Conservation (phyloP, 2,329 filamentous ascomycete species). For the Cadophora gregata region DNA sequence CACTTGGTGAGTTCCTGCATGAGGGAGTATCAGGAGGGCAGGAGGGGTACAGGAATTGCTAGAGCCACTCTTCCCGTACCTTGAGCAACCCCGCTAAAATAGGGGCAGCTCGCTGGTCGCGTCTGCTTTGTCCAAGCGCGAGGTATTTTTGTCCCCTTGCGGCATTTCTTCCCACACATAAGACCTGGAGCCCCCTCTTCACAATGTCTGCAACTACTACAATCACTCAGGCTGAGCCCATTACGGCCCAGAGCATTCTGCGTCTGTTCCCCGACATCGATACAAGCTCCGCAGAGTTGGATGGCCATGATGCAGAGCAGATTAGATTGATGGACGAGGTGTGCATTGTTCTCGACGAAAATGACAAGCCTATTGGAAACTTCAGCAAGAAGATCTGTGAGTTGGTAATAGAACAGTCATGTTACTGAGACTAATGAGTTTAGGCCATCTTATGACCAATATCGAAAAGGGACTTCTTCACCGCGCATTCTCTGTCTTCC, state of each 20-base stretch:
- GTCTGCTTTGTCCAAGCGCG: conserved; percentile 15
- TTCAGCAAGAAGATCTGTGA: conserved; percentile 97
- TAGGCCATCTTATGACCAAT: conserved; percentile 98
- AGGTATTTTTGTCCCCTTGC: conserved; percentile 28
- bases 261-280: conserved; percentile 86
- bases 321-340: conserved; percentile 98
- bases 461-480: conserved; percentile 96
- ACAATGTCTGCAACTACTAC: conserved; percentile 52
- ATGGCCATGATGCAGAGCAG: conserved; percentile 96
- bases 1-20: too few relatives aligned
- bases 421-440: conserved; percentile 33
- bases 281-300: conserved; percentile 73
- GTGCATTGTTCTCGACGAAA: conserved; percentile 93
- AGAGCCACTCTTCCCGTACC: not conserved
- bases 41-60: conserved; percentile 17
- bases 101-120: not conserved
- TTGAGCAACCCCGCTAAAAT: conserved; percentile 11
- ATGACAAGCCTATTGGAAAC: conserved; percentile 92
- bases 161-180: conserved; percentile 27
- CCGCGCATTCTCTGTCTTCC: conserved; percentile 96
- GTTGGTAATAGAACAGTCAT: conserved; percentile 44
- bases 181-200: conserved; percentile 17
- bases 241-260: conserved; percentile 86
- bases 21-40: not conserved
- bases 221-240: conserved; percentile 59